Conservation (phyloP, 352 stramenopile species). For the Phytophthora boehmeriae region DNA sequence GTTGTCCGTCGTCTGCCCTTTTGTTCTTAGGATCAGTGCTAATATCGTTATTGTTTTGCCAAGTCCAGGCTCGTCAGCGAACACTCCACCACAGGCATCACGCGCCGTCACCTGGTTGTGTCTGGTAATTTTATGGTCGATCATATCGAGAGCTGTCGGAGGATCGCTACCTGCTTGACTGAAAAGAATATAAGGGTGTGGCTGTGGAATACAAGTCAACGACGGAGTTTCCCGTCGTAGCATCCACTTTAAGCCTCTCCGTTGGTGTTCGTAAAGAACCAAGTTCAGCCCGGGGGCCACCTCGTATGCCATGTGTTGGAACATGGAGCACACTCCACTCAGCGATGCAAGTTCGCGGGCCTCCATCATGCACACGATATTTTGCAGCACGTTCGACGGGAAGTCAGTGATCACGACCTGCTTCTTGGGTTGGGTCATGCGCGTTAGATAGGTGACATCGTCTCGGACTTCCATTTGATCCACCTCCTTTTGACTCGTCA, state of each 20-base stretch:
- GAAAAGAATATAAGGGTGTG: slow-evolving; percentile 59
- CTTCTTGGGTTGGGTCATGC: slow-evolving; percentile 42
- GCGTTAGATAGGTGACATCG: slow-evolving; percentile 60
- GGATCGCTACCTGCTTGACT: slow-evolving; percentile 15
- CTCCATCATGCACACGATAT: slow-evolving; percentile 64
- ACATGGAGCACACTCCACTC: slow-evolving; percentile 69
- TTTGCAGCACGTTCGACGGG: slow-evolving; percentile 59
- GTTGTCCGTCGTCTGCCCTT: slow-evolving; percentile 53
- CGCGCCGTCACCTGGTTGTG: slow-evolving; percentile 23
- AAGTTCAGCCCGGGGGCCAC: slow-evolving; percentile 79
- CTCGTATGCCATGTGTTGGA: slow-evolving; percentile 85
- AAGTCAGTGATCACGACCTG: slow-evolving; percentile 70
- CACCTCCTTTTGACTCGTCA: slow-evolving; percentile 62
- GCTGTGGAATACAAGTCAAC: slow-evolving; percentile 31
- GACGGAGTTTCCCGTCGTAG: slow-evolving; percentile 66
- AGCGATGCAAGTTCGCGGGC: slow-evolving; percentile 63
- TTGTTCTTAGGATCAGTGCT: slow-evolving; percentile 77
- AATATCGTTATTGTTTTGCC: slow-evolving; percentile 90
- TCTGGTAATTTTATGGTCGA: slow-evolving; percentile 52
- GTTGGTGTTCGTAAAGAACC: slow-evolving; percentile 76
- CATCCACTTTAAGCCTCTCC: slow-evolving; percentile 80
- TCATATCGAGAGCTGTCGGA: slow-evolving; percentile 51
- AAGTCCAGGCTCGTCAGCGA: slow-evolving; percentile 84
- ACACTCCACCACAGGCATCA: slow-evolving; percentile 75
- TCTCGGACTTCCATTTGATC: slow-evolving; percentile 75